Conservation (phyloP, 1,139 yeast genomes). For the Debaryomyces sp. region DNA sequence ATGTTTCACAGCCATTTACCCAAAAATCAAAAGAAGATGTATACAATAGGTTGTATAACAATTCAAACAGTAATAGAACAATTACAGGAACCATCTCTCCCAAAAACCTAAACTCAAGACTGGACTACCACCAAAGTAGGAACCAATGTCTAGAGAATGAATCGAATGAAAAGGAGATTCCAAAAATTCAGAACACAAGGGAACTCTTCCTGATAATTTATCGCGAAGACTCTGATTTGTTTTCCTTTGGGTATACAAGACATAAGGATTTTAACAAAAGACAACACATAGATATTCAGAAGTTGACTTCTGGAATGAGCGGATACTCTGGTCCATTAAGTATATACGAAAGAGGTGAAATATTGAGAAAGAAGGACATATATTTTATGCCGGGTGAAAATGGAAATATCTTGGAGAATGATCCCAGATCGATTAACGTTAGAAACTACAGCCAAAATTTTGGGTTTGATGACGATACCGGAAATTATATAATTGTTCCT, state of each 20-base stretch:
- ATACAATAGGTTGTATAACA: conserved; percentile 10
- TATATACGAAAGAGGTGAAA: conserved; percentile 58
- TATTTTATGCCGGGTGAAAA: conserved; percentile 39
- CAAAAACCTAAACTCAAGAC: neutral
- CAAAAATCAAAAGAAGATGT: conserved; percentile 6
- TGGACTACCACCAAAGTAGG: neutral
- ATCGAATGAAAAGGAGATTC: neutral
- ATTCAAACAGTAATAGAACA: conserved; percentile 7
- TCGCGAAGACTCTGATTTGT: conserved; percentile 25
- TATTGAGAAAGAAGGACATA: conserved; percentile 39
- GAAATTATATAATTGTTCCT: conserved; percentile 58
- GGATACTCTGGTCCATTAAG: conserved; percentile 27
- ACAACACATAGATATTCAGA: conserved; percentile 5
- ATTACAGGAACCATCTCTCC: neutral
- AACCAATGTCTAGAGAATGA: neutral
- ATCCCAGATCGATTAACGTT: conserved; percentile 39
- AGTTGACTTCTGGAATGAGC: neutral
- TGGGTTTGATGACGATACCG: conserved; percentile 74
- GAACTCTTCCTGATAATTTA: conserved; percentile 25
- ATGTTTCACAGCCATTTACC: conserved; percentile 7
- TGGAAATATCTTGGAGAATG: conserved; percentile 12
- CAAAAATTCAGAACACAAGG: conserved; percentile 19
- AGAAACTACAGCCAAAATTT: conserved; percentile 52
- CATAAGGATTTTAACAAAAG: conserved; percentile 5
- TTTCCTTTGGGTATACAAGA: conserved; percentile 14